Evolutionary conservation across 371 early-diverging fungal species (phyloP).

Genomic region (Cokeromyces recurvatus): DNA sequence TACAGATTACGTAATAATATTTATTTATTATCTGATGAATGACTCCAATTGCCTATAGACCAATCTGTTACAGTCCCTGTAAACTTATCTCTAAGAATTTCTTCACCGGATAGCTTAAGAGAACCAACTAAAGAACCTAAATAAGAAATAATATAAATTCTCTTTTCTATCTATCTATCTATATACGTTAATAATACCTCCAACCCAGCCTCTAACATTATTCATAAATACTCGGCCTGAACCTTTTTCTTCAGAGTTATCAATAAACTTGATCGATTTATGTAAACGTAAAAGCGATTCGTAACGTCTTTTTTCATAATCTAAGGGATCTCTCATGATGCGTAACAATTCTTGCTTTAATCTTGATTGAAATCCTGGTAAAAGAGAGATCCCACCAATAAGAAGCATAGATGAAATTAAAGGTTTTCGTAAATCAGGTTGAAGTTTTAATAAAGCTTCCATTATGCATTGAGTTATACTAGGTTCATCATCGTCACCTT

Average conservation of each 20-base stretch:
- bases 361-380: conserved; percentile 71
- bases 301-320: conserved; percentile 39
- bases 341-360: conserved; percentile 60
- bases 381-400: conserved; percentile 73
- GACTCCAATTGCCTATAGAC: conserved; percentile 47
- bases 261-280: conserved; percentile 31
- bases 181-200: too few relatives aligned
- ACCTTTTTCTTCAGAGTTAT: conserved; percentile 32
- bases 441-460: conserved; percentile 59
- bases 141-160: too few relatives aligned
- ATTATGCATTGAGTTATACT: conserved; percentile 57
- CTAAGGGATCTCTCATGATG: conserved; percentile 36
- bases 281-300: conserved; percentile 21
- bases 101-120: conserved; percentile 64
- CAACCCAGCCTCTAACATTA: conserved; percentile 74
- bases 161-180: too few relatives aligned
- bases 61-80: conserved; percentile 64
- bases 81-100: conserved; percentile 59
- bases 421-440: conserved; percentile 70
- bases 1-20: too few relatives aligned
- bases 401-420: conserved; percentile 64
- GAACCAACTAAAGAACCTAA: conserved; percentile 69
- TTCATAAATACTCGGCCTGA: conserved; percentile 62
- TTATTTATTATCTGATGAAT: too few relatives aligned
- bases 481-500: conserved; percentile 72